Conservation (phyloP, 169 alveolate genomes). For the Cryptosporidium ryanae region DNA sequence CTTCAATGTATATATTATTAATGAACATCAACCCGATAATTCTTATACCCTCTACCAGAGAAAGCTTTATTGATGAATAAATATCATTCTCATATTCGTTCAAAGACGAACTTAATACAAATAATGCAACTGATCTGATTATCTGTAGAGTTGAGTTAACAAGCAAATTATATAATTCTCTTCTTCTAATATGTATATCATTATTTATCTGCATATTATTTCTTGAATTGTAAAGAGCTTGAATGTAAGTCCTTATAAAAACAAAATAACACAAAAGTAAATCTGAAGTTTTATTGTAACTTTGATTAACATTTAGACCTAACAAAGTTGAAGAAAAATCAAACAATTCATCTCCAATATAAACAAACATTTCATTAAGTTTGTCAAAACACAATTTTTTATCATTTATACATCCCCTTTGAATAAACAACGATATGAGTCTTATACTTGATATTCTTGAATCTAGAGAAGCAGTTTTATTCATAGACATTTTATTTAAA, state of each 20-base stretch:
- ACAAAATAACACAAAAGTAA: constrained; percentile 12
- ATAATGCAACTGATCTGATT: background rate
- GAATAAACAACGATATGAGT: constrained; percentile 18
- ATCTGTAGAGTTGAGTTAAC: constrained; percentile 29
- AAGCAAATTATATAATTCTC: constrained; percentile 1
- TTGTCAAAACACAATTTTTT: constrained; percentile 1
- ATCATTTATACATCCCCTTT: constrained; percentile 53
- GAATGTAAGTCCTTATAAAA: constrained; percentile 13
- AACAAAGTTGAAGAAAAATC: constrained; percentile 19
- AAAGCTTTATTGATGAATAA: constrained; percentile 1
- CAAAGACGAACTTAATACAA: background rate
- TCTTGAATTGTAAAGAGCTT: background rate
- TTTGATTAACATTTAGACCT: background rate
- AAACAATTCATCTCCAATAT: constrained; percentile 44
- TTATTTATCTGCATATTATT: background rate
- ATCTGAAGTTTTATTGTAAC: background rate
- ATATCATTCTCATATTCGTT: background rate
- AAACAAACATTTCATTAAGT: background rate
- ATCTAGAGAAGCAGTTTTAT: constrained; percentile 4
- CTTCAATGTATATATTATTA: constrained; percentile 30
- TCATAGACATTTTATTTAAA: constrained; percentile 15
- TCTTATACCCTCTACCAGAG: constrained; percentile 22
- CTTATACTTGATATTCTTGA: constrained; percentile 35
- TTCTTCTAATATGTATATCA: background rate
- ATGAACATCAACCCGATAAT: constrained; percentile 8